Conservation (phyloP, 768 basidiomycete species). For the Suillus ampliporus region DNA sequence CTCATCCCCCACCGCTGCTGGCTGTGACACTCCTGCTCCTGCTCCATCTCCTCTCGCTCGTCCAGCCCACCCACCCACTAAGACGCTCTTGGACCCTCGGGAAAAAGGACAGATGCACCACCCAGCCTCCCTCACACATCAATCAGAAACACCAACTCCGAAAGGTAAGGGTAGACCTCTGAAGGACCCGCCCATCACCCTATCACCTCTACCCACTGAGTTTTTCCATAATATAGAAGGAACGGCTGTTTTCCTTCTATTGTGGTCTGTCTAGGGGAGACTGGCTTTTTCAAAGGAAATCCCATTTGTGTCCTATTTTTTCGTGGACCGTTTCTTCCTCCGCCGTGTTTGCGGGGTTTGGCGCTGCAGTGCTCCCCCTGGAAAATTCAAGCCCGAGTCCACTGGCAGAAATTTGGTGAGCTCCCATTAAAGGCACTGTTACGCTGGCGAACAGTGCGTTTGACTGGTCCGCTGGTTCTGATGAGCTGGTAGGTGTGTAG, state of each 20-base stretch:
- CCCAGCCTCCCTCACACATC: not conserved
- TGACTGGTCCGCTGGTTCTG: not conserved
- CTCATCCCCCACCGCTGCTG: not conserved
- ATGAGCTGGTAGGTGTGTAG: not conserved
- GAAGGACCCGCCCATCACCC: not conserved
- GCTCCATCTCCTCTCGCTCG: not conserved
- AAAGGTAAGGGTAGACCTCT: not conserved
- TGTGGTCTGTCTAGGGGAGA: too few species aligned
- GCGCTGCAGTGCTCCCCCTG: not conserved
- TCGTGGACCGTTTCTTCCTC: not conserved
- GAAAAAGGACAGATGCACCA: not conserved
- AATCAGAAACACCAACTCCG: not conserved
- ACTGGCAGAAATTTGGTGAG: not conserved
- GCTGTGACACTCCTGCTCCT: not conserved
- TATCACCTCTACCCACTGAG: too few species aligned
- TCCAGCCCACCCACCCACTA: not conserved
- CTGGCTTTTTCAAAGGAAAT: not conserved
- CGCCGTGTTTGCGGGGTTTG: not conserved
- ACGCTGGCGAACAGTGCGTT: not conserved
- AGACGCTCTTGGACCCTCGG: not conserved
- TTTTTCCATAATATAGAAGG: too few species aligned
- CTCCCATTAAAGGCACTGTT: not conserved
- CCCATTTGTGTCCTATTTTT: not conserved
- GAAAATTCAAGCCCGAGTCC: not conserved
- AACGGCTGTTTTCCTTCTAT: too few species aligned